Conservation (phyloP, 768 basidiomycete genomes). For the Macrolepiota dolichaula region DNA sequence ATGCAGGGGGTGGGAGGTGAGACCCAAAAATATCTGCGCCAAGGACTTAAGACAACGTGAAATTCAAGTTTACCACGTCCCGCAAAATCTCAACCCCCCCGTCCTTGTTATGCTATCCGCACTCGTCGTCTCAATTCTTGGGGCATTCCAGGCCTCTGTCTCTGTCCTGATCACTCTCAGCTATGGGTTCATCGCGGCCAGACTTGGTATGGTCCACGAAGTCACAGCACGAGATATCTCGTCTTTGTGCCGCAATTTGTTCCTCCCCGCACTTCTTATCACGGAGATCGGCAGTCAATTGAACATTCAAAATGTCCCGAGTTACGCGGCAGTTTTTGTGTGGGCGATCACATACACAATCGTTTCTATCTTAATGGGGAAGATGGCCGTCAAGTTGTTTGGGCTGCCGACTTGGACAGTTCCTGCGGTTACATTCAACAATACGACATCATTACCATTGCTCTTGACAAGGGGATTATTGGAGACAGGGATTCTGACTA, state of each 20-base stretch:
- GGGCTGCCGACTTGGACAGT: constrained; percentile 10
- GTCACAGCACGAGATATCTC: constrained; percentile 9
- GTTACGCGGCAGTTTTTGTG: constrained; percentile 6
- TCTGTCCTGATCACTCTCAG: constrained; percentile 11
- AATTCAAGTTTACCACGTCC: neutral
- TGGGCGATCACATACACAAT: constrained; percentile 7
- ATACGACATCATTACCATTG: constrained; percentile 10
- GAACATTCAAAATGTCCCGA: neutral
- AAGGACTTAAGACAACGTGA: no score
- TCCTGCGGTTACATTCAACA: constrained; percentile 10
- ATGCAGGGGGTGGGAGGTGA: neutral
- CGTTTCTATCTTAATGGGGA: constrained; percentile 2
- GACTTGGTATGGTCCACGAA: constrained; percentile 10
- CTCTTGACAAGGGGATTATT: constrained; percentile 10
- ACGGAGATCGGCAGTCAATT: constrained; percentile 9
- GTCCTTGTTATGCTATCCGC: constrained; percentile 7
- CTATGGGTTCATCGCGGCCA: constrained; percentile 10
- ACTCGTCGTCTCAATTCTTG: neutral
- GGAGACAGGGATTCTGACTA: constrained; percentile 4
- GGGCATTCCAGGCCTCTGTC: constrained; percentile 10
- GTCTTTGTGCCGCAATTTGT: constrained; percentile 9
- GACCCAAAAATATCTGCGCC: neutral
- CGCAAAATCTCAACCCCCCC: neutral
- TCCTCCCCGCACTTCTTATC: constrained; percentile 12
- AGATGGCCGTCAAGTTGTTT: constrained; percentile 1